Base-by-base conservation (phyloP, 2,329 filamentous ascomycete species). In the Fusarium nematophilum region DNA sequence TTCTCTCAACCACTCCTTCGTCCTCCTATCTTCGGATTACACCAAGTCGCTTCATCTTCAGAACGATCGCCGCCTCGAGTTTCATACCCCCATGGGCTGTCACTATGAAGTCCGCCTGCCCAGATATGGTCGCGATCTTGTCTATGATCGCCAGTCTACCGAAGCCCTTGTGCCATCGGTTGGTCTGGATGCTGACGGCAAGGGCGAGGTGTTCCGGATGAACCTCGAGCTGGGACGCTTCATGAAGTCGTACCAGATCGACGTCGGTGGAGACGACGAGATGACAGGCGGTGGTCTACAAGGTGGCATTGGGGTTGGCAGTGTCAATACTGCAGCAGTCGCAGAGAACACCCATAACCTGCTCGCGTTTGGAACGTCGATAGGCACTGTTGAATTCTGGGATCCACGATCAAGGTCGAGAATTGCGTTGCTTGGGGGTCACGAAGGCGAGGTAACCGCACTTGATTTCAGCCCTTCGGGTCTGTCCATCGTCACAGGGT, bases 331-430 rank as follows among this genome's bases (percentile, higher is more conserved):
- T 7, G 94, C 88, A 10, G 90, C 93, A 3, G 86, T 97, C 57
- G 95, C 95, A 3, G 92, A 97, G 72, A 85, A 89, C 33, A 93
- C 91, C 40, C 95, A 99, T 74, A 95, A 95, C 52, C 81, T 99
- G 5, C 83, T 93, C 27, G 93, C 94, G 0, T 99, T 99, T 69
- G 95, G 96, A 46, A 99, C 95, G 1, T 93, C 92, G 3, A 80
- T 95, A 52, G 94, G 95, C n/a, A 97, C 94, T 1, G 92, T 98
- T 21, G 95, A 99, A 73, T 94, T 98, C 70, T 99, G 93, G 92
- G 95, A 99, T 72, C 86, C 93, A 1, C 86, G 95, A 56, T 93
- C 91, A 25, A 90, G 92, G 71, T 90, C 89, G 49, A 84, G 92
- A 53, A 90, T 94, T 9, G 93, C 92, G 13, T 83, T 94, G 14